These are phyloP conservation scores for Thelonectria discophora DNA, from an alignment of 2,329 filamentous ascomycete species.

Conservation along the genomic window DNA sequence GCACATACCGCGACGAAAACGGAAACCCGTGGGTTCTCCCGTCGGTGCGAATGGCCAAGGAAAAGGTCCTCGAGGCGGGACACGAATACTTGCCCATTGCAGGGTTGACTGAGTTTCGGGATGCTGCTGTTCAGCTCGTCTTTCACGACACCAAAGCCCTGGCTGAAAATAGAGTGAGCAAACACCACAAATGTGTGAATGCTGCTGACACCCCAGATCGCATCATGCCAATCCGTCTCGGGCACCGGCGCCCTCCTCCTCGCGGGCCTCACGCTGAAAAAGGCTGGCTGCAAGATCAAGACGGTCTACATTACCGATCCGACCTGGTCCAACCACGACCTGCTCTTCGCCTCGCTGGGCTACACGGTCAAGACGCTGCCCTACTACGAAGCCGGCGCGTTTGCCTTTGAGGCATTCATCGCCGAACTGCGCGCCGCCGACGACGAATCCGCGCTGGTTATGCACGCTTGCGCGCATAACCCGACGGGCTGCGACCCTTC, in stretches of 20 bases:
- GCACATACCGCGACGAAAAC: conserved; percentile 21
- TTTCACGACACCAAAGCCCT: conserved; percentile 41
- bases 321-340: conserved; percentile 54
- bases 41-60: conserved; percentile 19
- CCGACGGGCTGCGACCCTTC: conserved; percentile 53
- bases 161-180: conserved; percentile 43
- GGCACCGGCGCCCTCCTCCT: conserved; percentile 53
- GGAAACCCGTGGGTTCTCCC: conserved; percentile 23
- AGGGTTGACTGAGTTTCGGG: conserved; percentile 11
- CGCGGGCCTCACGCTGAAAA: conserved; percentile 45
- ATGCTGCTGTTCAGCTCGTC: conserved; percentile 38
- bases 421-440: conserved; percentile 41
- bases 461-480: conserved; percentile 56
- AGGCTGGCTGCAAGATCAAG: conserved; percentile 36
- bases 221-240: conserved; percentile 50
- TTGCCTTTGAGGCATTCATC: conserved; percentile 47
- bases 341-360: conserved; percentile 47
- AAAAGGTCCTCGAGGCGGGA: conserved; percentile 7
- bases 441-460: conserved; percentile 41
- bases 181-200: conserved; percentile 30
- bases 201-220: conserved; percentile 43
- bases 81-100: conserved; percentile 24
- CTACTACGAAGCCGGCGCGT: conserved; percentile 47
- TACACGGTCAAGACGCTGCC: conserved; percentile 45
- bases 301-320: conserved; percentile 51